A percentile compares a stretch with the other conserved stretches of the same genome.
Conservation (phyloP, 306 rosid species). For the Datisca glomerata region DNA sequence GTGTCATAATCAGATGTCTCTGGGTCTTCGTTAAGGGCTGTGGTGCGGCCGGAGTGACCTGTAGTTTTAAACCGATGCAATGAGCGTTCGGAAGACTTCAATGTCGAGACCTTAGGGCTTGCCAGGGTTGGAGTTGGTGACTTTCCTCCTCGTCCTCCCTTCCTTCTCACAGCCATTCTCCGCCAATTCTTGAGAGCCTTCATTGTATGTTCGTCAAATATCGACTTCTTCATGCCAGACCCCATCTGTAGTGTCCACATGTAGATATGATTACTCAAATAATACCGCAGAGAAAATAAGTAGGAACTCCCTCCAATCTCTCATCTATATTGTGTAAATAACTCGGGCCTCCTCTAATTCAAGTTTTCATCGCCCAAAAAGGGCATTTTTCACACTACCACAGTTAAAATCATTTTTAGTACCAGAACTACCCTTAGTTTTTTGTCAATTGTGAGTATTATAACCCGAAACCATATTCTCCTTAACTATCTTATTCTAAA, state of each 20-base stretch:
- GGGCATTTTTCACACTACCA: background rate
- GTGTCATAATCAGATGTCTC: constrained; percentile 9
- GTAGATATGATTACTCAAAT: constrained; percentile 1
- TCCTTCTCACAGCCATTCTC: constrained; percentile 58
- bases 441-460: too few relatives aligned
- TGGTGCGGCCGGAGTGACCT: constrained; percentile 47
- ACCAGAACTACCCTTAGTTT: too few relatives aligned
- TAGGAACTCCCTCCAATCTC: background rate
- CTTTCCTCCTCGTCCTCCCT: constrained; percentile 28
- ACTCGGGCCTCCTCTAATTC: too few relatives aligned
- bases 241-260: constrained; percentile 58
- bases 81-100: constrained; percentile 32
- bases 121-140: constrained; percentile 19
- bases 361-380: background rate
- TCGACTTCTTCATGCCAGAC: constrained; percentile 57
- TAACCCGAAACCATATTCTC: too few relatives aligned
- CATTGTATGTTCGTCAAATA: constrained; percentile 83
- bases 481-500: too few relatives aligned
- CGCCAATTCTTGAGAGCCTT: constrained; percentile 81
- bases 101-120: constrained; percentile 32
- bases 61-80: constrained; percentile 80
- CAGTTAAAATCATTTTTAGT: background rate
- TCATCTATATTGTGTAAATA: too few relatives aligned
- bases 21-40: constrained; percentile 25
- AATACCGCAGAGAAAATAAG: background rate